A percentile compares a stretch with the other conserved stretches of the same genome.
Conservation (phyloP, 2,329 filamentous ascomycete species). For the Microascus cirrosus region DNA sequence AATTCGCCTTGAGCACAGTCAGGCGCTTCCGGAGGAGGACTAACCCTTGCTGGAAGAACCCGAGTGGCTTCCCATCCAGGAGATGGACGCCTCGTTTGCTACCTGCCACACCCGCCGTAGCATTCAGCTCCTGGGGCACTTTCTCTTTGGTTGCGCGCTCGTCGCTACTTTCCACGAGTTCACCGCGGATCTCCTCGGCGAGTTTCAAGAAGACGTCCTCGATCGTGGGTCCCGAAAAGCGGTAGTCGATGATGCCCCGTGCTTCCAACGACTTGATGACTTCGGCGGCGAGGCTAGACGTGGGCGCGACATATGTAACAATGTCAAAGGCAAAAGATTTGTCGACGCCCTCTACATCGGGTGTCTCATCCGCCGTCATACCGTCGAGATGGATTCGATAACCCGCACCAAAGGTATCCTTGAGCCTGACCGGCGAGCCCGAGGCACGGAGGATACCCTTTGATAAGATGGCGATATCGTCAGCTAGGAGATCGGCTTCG, state of each 20-base stretch:
- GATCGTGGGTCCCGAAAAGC: constrained; percentile 79
- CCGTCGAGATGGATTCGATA: constrained; percentile 68
- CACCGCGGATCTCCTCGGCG: constrained; percentile 56
- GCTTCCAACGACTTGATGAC: constrained; percentile 62
- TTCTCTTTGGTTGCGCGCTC: constrained; percentile 31
- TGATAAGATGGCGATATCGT: constrained; percentile 80
- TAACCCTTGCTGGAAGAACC: constrained; percentile 57
- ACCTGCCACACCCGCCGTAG: constrained; percentile 5
- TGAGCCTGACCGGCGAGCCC: constrained; percentile 77
- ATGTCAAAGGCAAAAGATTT: constrained; percentile 57
- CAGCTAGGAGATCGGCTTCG: constrained; percentile 80
- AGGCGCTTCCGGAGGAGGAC: constrained; percentile 70
- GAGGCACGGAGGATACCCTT: constrained; percentile 73
- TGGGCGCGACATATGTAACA: constrained; percentile 59
- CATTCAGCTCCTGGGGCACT: constrained; percentile 10
- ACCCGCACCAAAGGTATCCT: constrained; percentile 69
- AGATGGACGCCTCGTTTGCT: constrained; percentile 36
- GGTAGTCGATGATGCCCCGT: constrained; percentile 61
- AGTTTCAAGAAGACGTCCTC: constrained; percentile 87
- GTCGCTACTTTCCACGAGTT: not conserved
- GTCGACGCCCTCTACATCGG: constrained; percentile 41
- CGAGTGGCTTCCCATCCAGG: constrained; percentile 57
- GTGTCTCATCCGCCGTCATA: constrained; percentile 15
- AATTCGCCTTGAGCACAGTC: constrained; percentile 68
- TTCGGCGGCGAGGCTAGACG: constrained; percentile 58